Percentiles rank a stretch among this genome's conserved stretches.
Evolutionary conservation across 768 basidiomycete genomes (phyloP).

Genomic region (Tubosaeta sp.): DNA sequence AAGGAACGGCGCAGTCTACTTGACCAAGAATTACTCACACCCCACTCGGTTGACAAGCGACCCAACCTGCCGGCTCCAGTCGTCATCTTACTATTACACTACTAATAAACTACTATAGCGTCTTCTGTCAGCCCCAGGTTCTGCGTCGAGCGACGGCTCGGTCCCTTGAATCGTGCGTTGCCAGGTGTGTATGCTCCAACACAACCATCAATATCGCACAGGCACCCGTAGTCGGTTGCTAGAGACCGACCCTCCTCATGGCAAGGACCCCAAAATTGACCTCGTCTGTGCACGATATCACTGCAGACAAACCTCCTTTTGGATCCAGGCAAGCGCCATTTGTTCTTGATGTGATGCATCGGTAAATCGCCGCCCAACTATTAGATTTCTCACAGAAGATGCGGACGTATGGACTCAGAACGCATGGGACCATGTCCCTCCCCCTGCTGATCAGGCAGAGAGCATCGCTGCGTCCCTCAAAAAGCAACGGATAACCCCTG

Average conservation of each 20-base stretch:
- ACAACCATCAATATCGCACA: not conserved
- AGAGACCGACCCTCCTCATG: conserved; percentile 1
- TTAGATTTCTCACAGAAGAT: conserved; percentile 66
- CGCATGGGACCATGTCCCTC: conserved; percentile 89
- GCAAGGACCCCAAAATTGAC: conserved; percentile 33
- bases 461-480: conserved; percentile 64
- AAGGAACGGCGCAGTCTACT: not conserved
- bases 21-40: not conserved
- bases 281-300: conserved; percentile 66
- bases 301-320: conserved; percentile 57
- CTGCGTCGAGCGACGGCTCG: no score
- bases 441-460: conserved; percentile 76
- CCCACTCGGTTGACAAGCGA: not conserved
- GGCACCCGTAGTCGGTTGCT: not conserved
- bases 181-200: not conserved
- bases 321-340: conserved; percentile 53
- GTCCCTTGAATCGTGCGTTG: no score
- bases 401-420: conserved; percentile 82
- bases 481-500: conserved; percentile 68
- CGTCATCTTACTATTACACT: not conserved
- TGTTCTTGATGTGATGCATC: not conserved
- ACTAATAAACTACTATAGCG: no score
- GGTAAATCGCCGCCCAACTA: not conserved
- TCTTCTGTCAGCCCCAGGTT: no score
- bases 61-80: not conserved